Evolutionary conservation across 441 rosid genomes (phyloP).

Genomic region (Populus hybrid): DNA sequence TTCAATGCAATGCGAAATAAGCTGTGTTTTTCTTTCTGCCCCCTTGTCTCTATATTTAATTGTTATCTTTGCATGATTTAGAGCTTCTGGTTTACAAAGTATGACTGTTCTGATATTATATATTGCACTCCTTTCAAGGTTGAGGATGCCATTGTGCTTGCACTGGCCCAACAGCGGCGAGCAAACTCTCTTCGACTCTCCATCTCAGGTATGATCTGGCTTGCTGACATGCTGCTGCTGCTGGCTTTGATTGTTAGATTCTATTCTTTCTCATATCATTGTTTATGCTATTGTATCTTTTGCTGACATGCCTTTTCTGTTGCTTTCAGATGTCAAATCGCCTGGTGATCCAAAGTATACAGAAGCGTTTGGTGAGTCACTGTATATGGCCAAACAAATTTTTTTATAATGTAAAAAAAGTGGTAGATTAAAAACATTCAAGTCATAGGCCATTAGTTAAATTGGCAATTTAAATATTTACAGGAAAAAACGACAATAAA

Average conservation of each 20-base stretch:
- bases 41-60: slow-evolving; percentile 3
- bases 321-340: slow-evolving; percentile 69
- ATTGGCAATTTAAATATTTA: too few species aligned
- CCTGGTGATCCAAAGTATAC: slow-evolving; percentile 73
- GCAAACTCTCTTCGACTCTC: slow-evolving; percentile 67
- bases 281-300: neutral
- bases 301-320: slow-evolving; percentile 13
- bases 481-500: too few species aligned
- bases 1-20: neutral
- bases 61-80: neutral
- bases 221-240: slow-evolving; percentile 6
- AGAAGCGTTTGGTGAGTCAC: slow-evolving; percentile 87
- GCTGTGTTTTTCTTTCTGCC: neutral
- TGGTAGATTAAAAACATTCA: too few species aligned
- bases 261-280: neutral
- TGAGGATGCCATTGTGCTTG: slow-evolving; percentile 76
- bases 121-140: slow-evolving; percentile 46
- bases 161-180: slow-evolving; percentile 78
- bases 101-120: neutral
- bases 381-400: neutral
- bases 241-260: neutral
- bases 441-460: too few species aligned
- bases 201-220: slow-evolving; percentile 49
- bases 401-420: too few species aligned
- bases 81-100: neutral